phyloP scores from a whole-genome alignment of 306 rosid genomes.

The Astragalus glycyphyllos region DNA sequence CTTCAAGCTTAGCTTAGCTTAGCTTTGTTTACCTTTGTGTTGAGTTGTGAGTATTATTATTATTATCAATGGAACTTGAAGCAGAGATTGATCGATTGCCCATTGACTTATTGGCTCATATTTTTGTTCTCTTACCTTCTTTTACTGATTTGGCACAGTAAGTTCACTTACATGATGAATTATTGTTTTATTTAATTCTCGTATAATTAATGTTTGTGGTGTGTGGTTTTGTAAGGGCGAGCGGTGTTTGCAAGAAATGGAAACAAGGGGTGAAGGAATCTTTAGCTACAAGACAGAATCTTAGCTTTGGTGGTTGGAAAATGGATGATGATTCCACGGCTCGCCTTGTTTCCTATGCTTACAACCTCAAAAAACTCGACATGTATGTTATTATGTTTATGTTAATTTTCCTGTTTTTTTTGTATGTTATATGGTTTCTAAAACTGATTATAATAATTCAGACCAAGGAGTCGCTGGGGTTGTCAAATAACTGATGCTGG shows the following conservation, averaged over 20 bases:
- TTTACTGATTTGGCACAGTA: conserved; percentile 98
- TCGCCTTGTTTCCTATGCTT: conserved; percentile 78
- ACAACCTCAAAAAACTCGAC: conserved; percentile 76
- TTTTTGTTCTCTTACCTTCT: conserved; percentile 66
- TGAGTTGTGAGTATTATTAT: background rate
- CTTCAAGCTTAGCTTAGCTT: background rate
- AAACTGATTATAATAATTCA: conserved; percentile 43
- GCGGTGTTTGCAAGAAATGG: conserved; percentile 94
- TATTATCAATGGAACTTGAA: conserved; percentile 44
- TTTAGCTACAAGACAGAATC: conserved; percentile 61
- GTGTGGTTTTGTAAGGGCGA: conserved; percentile 57
- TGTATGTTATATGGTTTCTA: background rate
- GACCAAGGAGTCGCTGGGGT: conserved; percentile 92
- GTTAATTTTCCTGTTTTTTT: background rate
- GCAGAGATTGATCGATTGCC: conserved; percentile 86
- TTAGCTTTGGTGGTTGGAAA: conserved; percentile 87
- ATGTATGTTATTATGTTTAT: conserved; percentile 50
- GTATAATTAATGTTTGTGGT: background rate
- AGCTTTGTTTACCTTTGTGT: background rate
- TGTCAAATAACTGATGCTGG: conserved; percentile 85
- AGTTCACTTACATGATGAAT: too few relatives aligned
- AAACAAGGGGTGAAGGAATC: conserved; percentile 82
- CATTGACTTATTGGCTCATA: conserved; percentile 75
- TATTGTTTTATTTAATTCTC: too few relatives aligned
- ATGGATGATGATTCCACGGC: conserved; percentile 94